These are phyloP conservation scores for Daldinia grandis DNA, from an alignment of 495 filamentous ascomycete species.

Conservation along the genomic window DNA sequence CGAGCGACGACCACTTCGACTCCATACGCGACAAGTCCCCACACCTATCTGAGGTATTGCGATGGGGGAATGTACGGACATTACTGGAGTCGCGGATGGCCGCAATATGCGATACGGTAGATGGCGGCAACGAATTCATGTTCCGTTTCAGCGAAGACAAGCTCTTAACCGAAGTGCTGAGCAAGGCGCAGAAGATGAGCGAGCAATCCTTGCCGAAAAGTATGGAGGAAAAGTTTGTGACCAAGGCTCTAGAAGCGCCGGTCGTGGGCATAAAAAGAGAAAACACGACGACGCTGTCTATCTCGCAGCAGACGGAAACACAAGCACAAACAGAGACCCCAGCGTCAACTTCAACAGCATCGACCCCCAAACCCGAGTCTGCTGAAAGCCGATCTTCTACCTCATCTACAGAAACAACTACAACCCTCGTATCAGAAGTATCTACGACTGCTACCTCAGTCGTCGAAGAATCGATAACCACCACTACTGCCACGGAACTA, in stretches of 20 bases:
- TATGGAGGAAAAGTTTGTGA: conserved; percentile 86
- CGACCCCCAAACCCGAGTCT: conserved; percentile 41
- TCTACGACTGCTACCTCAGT: conserved; percentile 56
- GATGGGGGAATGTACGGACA: conserved; percentile 51
- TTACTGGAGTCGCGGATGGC: conserved; percentile 59
- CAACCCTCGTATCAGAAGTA: conserved; percentile 51
- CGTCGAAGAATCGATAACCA: conserved; percentile 34
- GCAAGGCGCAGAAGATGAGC: conserved; percentile 77
- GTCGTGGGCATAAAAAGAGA: conserved; percentile 66
- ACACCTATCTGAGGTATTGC: conserved; percentile 66
- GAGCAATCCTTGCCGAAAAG: conserved; percentile 72
- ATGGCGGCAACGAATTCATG: conserved; percentile 82
- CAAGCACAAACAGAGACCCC: conserved; percentile 28
- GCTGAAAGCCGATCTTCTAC: conserved; percentile 52
- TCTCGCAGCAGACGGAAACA: conserved; percentile 45
- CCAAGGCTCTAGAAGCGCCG: conserved; percentile 76
- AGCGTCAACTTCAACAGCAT: conserved; percentile 46
- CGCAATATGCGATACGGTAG: conserved; percentile 77
- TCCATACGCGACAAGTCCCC: conserved; percentile 60
- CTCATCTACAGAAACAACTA: conserved; percentile 48
- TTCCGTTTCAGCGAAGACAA: conserved; percentile 77
- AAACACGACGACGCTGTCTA: conserved; percentile 47
- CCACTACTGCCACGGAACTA: conserved; percentile 41
- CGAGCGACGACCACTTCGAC: conserved; percentile 83
- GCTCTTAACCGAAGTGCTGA: conserved; percentile 69